Conservation (phyloP, 331 rosid genomes). For the Telfairia occidentalis region DNA sequence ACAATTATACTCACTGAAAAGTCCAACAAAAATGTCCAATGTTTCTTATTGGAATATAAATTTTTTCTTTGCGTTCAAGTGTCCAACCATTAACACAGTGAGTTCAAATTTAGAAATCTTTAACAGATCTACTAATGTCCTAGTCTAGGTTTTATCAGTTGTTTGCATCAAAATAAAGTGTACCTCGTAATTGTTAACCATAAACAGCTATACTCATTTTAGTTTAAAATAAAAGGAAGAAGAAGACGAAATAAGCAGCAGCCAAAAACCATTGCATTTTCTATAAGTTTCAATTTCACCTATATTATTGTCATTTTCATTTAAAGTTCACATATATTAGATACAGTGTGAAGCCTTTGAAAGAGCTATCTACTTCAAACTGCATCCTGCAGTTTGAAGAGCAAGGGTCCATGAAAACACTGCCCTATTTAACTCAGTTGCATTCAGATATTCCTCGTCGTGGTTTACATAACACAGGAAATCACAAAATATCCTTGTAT, state of each 20-base stretch:
- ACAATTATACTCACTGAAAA: not conserved
- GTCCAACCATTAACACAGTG: no score
- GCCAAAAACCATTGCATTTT: not conserved
- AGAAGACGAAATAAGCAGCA: not conserved
- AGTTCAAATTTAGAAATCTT: not conserved
- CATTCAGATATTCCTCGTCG: not conserved
- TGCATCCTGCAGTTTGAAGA: not conserved
- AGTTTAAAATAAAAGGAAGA: not conserved
- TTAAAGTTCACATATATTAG: not conserved
- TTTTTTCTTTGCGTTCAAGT: no score
- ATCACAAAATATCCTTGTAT: not conserved
- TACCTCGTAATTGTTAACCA: not conserved
- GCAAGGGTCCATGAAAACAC: not conserved
- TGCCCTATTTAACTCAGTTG: not conserved
- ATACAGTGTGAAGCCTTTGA: not conserved
- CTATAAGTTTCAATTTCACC: not conserved
- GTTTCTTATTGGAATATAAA: no score
- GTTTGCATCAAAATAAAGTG: not conserved
- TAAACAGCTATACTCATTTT: not conserved
- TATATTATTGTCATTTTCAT: not conserved
- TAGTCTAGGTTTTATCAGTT: not conserved
- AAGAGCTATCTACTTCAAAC: not conserved
- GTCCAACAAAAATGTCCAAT: no score
- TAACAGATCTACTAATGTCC: not conserved
- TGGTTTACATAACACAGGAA: not conserved